phyloP scores from a whole-genome alignment of 257 asterid genomes.

The Coffea canephora region DNA sequence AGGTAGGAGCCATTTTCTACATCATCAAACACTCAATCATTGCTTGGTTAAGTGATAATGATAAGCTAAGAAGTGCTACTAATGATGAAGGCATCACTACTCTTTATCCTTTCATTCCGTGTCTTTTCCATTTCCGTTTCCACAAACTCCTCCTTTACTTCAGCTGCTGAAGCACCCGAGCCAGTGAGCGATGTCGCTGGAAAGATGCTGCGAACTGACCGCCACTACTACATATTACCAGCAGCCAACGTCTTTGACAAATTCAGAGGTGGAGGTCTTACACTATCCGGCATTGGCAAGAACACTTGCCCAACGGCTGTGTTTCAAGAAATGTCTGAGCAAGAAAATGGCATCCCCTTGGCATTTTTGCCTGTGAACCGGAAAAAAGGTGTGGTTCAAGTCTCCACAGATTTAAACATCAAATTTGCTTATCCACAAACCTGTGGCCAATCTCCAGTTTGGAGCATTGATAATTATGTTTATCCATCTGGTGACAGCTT shows the following conservation, averaged over 20 bases:
- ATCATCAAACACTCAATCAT: neutral
- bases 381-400: neutral
- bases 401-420: slow-evolving; percentile 8
- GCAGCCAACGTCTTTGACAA: neutral
- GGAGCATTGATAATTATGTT: slow-evolving; percentile 7
- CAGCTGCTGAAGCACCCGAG: slow-evolving; percentile 1
- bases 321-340: neutral
- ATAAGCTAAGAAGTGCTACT: neutral
- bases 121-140: neutral
- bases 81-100: neutral
- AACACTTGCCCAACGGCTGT: slow-evolving; percentile 5
- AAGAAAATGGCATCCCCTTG: neutral
- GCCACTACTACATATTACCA: neutral
- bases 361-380: neutral
- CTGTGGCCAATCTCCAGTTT: slow-evolving; percentile 7
- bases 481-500: neutral
- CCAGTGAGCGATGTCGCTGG: slow-evolving; percentile 4
- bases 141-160: neutral
- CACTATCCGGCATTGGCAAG: neutral
- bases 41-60: neutral
- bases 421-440: neutral
- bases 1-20: neutral
- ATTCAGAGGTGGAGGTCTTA: slow-evolving; percentile 2
- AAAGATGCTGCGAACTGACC: neutral
- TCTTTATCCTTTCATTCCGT: neutral